Percentiles rank a stretch among this genome's conserved stretches.
phyloP scores from a whole-genome alignment of 2,329 filamentous ascomycete genomes.

The Celoporthe dispersa region DNA sequence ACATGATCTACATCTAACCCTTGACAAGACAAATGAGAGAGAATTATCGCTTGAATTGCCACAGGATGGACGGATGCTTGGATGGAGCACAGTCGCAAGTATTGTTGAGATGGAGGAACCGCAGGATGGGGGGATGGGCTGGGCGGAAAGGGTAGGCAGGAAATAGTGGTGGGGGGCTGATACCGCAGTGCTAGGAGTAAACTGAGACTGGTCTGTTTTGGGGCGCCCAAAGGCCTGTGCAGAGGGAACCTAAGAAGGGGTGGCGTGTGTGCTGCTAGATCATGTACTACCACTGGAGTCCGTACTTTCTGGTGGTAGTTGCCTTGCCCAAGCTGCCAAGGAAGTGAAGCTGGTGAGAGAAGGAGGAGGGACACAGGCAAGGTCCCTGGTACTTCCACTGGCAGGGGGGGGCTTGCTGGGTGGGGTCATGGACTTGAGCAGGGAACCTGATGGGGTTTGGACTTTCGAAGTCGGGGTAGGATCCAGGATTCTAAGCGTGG shows the following conservation, averaged over 20 bases:
- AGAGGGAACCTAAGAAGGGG: neutral
- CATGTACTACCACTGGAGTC: neutral
- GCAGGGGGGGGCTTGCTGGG: neutral
- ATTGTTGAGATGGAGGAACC: neutral
- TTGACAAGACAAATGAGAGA: neutral
- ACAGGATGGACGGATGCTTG: neutral
- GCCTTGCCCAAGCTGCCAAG: conserved; percentile 1
- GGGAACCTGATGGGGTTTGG: conserved; percentile 7
- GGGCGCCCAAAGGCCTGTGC: neutral
- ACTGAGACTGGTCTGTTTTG: neutral
- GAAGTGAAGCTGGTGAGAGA: neutral
- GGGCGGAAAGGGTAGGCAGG: neutral
- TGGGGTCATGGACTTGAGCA: neutral
- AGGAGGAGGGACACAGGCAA: conserved; percentile 1
- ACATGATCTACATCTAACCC: neutral
- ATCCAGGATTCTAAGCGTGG: conserved; percentile 11
- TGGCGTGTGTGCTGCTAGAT: neutral
- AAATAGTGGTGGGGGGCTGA: neutral
- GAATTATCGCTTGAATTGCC: neutral
- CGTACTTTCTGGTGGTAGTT: neutral
- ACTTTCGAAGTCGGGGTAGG: neutral
- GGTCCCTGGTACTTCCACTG: conserved; percentile 3
- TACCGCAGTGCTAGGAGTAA: neutral
- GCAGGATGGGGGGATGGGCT: conserved; percentile 1
- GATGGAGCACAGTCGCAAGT: neutral